Evolutionary conservation across 106 monocot genomes (phyloP).

Genomic region (Gastrodia elata): DNA sequence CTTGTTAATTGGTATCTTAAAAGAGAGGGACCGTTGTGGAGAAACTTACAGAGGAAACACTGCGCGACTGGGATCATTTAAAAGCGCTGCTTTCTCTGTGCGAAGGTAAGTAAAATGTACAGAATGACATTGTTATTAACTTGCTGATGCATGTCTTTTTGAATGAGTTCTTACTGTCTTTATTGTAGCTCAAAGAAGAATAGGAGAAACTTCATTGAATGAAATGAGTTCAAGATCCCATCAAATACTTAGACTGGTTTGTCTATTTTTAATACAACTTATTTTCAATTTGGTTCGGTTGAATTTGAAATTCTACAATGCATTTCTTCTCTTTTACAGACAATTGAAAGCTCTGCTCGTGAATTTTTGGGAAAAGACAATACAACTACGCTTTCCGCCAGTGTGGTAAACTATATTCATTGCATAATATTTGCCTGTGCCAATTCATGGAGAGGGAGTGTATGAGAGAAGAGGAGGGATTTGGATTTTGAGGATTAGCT

Average conservation of each 20-base stretch:
- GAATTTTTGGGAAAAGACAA: constrained; percentile 77
- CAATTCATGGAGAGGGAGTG: background rate
- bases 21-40: constrained; percentile 29
- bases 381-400: constrained; percentile 63
- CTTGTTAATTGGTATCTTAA: constrained; percentile 1
- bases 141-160: background rate
- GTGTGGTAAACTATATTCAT: constrained; percentile 54
- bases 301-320: background rate
- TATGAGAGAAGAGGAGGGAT: too few species aligned
- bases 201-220: constrained; percentile 91
- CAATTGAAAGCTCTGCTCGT: constrained; percentile 91
- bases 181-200: constrained; percentile 72
- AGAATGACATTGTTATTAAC: background rate
- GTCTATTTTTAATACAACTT: constrained; percentile 10
- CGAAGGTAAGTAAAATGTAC: constrained; percentile 55
- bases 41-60: constrained; percentile 17
- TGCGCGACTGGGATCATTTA: constrained; percentile 16
- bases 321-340: constrained; percentile 32
- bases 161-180: constrained; percentile 9
- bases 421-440: background rate
- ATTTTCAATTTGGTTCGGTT: background rate
- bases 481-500: background rate
- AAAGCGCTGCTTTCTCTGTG: constrained; percentile 34
- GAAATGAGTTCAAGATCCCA: constrained; percentile 97
- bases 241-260: constrained; percentile 94